Conservation (phyloP, 164 flowering plant genomes). For the Cinnamomum micranthum region DNA sequence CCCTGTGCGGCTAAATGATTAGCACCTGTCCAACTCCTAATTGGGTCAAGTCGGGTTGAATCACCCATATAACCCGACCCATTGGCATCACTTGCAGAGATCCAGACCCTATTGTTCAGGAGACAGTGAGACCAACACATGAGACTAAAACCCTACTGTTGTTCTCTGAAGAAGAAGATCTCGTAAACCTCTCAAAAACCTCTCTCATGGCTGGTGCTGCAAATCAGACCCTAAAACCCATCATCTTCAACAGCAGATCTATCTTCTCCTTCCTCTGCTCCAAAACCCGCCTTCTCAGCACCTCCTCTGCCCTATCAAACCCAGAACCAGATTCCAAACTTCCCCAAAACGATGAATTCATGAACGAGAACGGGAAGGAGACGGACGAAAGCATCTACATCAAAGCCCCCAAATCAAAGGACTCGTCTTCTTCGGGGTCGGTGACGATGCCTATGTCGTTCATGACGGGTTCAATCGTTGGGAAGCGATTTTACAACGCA, state of each 20-base stretch:
- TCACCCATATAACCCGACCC: neutral
- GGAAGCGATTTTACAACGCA: constrained; percentile 74
- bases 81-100: neutral
- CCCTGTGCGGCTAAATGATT: no score
- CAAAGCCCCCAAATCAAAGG: constrained; percentile 3
- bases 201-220: constrained; percentile 2
- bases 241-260: neutral
- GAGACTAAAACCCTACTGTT: neutral
- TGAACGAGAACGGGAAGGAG: neutral
- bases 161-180: neutral
- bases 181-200: neutral
- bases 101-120: neutral
- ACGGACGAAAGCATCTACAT: constrained; percentile 4
- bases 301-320: neutral
- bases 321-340: neutral
- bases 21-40: no score
- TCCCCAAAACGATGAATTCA: neutral
- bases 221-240: neutral
- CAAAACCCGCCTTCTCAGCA: neutral
- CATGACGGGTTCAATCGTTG: constrained; percentile 94
- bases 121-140: no score
- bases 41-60: no score
- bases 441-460: constrained; percentile 94
- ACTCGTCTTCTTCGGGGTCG: constrained; percentile 17
- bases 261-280: neutral